Evolutionary conservation across 2,329 filamentous ascomycete genomes (phyloP).

Genomic region (Aspergillus niger): DNA sequence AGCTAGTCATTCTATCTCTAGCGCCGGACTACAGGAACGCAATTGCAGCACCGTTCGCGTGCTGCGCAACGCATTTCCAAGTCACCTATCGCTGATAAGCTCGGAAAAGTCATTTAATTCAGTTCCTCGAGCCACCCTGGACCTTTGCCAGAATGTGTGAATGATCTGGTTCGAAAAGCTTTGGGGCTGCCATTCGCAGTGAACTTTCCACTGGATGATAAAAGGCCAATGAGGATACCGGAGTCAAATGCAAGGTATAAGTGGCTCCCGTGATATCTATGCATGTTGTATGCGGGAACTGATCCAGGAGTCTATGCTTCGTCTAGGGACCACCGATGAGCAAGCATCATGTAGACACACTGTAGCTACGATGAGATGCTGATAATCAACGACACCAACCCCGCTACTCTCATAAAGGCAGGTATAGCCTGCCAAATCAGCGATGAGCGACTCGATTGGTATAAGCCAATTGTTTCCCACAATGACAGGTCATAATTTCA

Average conservation of each 20-base stretch:
- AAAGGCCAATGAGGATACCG: background rate
- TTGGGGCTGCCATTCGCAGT: background rate
- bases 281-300: background rate
- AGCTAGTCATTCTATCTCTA: background rate
- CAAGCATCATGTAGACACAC: background rate
- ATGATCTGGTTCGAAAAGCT: background rate
- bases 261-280: background rate
- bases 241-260: background rate
- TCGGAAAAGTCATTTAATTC: background rate
- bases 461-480: background rate
- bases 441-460: background rate
- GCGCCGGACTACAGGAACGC: background rate
- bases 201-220: too few species aligned
- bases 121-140: background rate
- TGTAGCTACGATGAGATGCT: background rate
- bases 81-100: background rate
- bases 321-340: background rate
- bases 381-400: background rate
- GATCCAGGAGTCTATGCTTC: background rate
- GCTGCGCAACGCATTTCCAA: background rate
- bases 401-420: conserved; percentile 24
- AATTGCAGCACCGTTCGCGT: background rate
- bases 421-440: conserved; percentile 22
- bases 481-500: background rate
- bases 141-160: background rate